phyloP scores from a whole-genome alignment of 768 basidiomycete genomes.

The Pulveroboletus sp. region DNA sequence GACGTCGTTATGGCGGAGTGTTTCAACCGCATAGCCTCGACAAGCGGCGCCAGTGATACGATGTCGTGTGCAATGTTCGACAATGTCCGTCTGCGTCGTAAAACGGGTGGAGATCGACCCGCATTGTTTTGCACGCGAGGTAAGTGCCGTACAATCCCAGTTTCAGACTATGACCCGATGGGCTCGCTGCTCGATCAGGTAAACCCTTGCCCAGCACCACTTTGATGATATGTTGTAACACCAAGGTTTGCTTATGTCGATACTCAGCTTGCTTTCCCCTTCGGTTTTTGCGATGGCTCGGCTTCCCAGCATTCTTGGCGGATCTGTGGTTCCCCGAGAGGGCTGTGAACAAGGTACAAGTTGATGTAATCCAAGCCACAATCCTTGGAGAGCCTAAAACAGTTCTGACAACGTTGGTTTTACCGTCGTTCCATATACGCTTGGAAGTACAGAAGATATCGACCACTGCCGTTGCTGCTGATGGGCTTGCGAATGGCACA shows the following conservation, averaged over 20 bases:
- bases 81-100: conserved; percentile 60
- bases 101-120: conserved; percentile 65
- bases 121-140: conserved; percentile 5
- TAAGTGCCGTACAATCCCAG: background rate
- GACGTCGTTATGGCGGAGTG: conserved; percentile 47
- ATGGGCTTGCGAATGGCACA: conserved; percentile 56
- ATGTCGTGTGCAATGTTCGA: conserved; percentile 48
- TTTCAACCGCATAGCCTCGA: conserved; percentile 53
- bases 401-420: conserved; percentile 45
- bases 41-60: conserved; percentile 40
- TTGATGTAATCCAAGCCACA: conserved; percentile 24
- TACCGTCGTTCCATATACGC: conserved; percentile 46
- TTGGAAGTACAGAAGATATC: conserved; percentile 67
- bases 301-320: conserved; percentile 7
- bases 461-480: conserved; percentile 36
- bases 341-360: conserved; percentile 5
- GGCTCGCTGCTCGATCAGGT: conserved; percentile 56
- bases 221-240: background rate
- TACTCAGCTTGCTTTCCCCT: background rate
- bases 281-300: background rate
- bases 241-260: conserved; percentile 5
- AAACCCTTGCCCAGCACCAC: conserved; percentile 33
- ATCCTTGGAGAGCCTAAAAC: conserved; percentile 34
- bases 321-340: conserved; percentile 1
- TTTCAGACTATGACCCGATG: conserved; percentile 34